Evolutionary conservation across 805 yeast species (phyloP), one percentile per base, ranked within the genome.

Genomic region (Yamadazyma laniorum): DNA sequence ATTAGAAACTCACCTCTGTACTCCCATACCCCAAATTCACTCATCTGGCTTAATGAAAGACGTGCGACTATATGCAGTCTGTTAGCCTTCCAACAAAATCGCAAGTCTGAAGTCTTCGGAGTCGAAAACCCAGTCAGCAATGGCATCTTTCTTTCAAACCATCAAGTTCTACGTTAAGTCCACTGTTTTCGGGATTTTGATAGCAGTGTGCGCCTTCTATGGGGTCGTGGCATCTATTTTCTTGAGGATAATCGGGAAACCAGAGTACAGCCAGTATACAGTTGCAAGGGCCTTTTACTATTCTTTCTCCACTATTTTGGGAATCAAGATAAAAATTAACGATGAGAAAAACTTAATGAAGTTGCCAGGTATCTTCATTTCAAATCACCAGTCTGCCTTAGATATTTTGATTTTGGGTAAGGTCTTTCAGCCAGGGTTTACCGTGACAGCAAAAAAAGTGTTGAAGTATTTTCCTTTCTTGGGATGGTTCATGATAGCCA

Each of bases 401-500:
- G 99, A 93, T 58, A 79, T 93, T 41, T 70, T 85, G 35, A 63
- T 90, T 42, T 69, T 93, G 47, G 98, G 96, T 18, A 78, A 76
- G 48, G 62, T 87, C 29, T 93, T 93, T 71, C 96, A 95, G 35
- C 79, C 80, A 34, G 87, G 86, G 35, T 88, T 90, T 67, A 81
- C 90, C 6, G 96, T 93, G 32, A 93, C 98, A 1, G 93, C 97
- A 25, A 93, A 93, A 63, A 80, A 79, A 58, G 82, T 86, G 4
- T 73, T 93, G 53, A 80, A 85, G 52, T 87, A 77, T 56, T 69
- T 88, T 36, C 99, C 99, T 13, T 75, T 93, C 52, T 70, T 93
- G 50, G 99, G 99, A 11, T 91, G 97, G 98, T 93, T 90, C 66
- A 90, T 93, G 99, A 55, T 79, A 18, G 74, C 88, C 17, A 80